These are phyloP conservation scores for Saturnispora besseyi DNA, from an alignment of 805 yeast species.

Conservation along the genomic window DNA sequence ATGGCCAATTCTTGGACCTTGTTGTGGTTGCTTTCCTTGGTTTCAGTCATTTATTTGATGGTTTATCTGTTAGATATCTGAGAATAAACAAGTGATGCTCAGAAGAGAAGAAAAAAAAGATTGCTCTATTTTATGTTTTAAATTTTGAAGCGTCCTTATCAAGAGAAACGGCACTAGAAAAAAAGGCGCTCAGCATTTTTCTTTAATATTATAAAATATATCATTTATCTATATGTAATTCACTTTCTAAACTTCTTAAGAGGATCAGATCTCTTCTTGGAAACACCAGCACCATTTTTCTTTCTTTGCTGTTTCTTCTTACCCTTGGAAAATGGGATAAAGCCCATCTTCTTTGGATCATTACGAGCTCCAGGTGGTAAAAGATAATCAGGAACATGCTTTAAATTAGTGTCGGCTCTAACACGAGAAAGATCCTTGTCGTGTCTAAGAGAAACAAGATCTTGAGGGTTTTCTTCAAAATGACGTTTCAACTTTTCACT, in stretches of 20 bases:
- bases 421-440: slow-evolving; percentile 82
- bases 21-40: neutral
- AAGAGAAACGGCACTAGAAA: neutral
- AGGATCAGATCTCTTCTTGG: slow-evolving; percentile 41
- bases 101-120: neutral
- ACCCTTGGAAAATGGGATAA: slow-evolving; percentile 52
- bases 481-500: slow-evolving; percentile 88
- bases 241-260: slow-evolving; percentile 34
- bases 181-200: neutral
- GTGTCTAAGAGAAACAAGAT: slow-evolving; percentile 78
- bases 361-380: slow-evolving; percentile 70
- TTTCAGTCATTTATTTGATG: neutral
- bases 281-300: slow-evolving; percentile 15
- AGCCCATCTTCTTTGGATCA: slow-evolving; percentile 49
- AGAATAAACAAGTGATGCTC: neutral
- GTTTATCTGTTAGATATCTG: neutral
- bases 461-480: slow-evolving; percentile 96
- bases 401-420: slow-evolving; percentile 75
- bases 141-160: neutral
- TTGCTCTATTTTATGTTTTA: neutral
- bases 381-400: slow-evolving; percentile 86
- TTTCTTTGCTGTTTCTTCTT: slow-evolving; percentile 28
- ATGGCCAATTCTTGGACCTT: neutral
- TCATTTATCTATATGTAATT: too few species aligned
- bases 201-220: neutral